Conservation (phyloP, 192 early-diverging fungal genomes). For the Coemansia sp. region DNA sequence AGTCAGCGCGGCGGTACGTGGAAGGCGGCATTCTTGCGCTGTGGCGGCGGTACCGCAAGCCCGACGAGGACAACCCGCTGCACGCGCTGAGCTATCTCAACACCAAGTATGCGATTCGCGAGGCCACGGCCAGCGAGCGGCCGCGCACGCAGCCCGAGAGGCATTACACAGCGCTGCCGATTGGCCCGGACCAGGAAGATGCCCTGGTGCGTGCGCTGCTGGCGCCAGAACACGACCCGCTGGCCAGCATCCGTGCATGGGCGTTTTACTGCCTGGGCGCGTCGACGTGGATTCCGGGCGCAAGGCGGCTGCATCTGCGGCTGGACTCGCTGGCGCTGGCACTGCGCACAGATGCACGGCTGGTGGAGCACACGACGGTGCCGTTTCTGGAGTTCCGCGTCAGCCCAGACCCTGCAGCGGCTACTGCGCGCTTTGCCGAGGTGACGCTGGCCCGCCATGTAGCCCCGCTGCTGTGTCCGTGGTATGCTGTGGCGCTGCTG, state of each 20-base stretch:
- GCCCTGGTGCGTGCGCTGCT: conserved; percentile 36
- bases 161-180: conserved; percentile 35
- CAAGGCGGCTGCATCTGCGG: conserved; percentile 46
- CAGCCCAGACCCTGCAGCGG: conserved; percentile 38
- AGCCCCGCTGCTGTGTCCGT: conserved; percentile 40
- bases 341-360: conserved; percentile 43
- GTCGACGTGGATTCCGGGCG: conserved; percentile 47
- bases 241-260: conserved; percentile 42
- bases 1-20: conserved; percentile 53
- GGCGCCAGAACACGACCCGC: conserved; percentile 16
- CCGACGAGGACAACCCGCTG: conserved; percentile 51
- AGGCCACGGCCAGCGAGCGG: conserved; percentile 45
- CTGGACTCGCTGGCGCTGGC: conserved; percentile 49
- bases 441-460: conserved; percentile 42
- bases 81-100: conserved; percentile 53
- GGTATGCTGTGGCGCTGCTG: conserved; percentile 45
- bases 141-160: conserved; percentile 40
- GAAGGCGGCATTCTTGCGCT: conserved; percentile 55
- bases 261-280: conserved; percentile 52
- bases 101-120: conserved; percentile 55
- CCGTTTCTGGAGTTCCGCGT: conserved; percentile 54
- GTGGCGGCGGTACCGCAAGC: conserved; percentile 44
- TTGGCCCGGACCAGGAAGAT: conserved; percentile 41
- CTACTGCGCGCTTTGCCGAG: conserved; percentile 45
- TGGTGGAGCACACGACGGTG: conserved; percentile 53